phyloP scores from a whole-genome alignment of 768 basidiomycete genomes.

The Coprinopsis strossmayeri region DNA sequence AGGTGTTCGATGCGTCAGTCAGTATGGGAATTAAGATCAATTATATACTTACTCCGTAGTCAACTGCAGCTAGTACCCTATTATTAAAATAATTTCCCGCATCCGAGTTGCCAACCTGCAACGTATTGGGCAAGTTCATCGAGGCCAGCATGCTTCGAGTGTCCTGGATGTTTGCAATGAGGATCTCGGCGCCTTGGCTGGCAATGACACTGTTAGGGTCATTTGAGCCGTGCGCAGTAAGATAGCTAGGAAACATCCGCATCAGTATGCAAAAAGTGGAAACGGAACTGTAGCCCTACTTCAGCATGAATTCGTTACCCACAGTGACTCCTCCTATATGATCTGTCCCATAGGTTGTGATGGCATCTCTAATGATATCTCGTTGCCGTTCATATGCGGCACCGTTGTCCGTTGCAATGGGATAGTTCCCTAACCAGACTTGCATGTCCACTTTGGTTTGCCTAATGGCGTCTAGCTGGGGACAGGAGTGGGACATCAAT shows the following conservation, averaged over 20 bases:
- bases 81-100: conserved; percentile 84
- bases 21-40: background rate
- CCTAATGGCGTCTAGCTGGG: conserved; percentile 78
- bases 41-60: conserved; percentile 64
- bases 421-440: conserved; percentile 74
- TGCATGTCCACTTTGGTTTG: conserved; percentile 84
- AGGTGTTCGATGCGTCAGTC: background rate
- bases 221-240: conserved; percentile 32
- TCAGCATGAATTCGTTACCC: conserved; percentile 87
- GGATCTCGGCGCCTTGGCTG: conserved; percentile 53
- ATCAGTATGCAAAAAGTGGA: conserved; percentile 1
- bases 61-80: conserved; percentile 51
- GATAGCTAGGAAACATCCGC: conserved; percentile 50
- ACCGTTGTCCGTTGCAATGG: conserved; percentile 51
- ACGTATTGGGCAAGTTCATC: conserved; percentile 49
- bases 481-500: background rate
- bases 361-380: conserved; percentile 54
- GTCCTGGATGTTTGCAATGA: conserved; percentile 62
- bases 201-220: conserved; percentile 56
- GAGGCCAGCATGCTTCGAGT: conserved; percentile 48
- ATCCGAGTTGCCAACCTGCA: conserved; percentile 76
- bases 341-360: conserved; percentile 71
- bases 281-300: conserved; percentile 30
- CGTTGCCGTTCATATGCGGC: conserved; percentile 72
- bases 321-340: conserved; percentile 81